Evolutionary conservation across 352 stramenopile genomes (phyloP).

Genomic region (Phytopythium aichiense): DNA sequence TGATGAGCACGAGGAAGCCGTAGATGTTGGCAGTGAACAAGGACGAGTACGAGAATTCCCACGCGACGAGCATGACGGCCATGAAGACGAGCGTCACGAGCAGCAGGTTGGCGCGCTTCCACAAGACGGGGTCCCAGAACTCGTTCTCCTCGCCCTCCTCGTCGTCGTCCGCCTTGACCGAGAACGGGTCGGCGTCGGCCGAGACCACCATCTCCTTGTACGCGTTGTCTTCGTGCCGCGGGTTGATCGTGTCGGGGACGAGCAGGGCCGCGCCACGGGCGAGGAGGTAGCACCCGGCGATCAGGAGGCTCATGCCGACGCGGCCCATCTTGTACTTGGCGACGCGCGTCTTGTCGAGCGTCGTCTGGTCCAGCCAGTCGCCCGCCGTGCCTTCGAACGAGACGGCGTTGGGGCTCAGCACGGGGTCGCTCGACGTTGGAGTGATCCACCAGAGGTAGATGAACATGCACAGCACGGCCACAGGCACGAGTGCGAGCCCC

Average conservation of each 20-base stretch:
- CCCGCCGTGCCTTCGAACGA: conserved; percentile 86
- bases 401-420: conserved; percentile 41
- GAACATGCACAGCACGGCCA: conserved; percentile 44
- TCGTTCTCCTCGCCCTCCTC: conserved; percentile 61
- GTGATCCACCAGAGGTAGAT: conserved; percentile 85
- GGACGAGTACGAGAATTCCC: conserved; percentile 96
- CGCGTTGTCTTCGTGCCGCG: conserved; percentile 71
- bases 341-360: conserved; percentile 71
- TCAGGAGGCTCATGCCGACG: conserved; percentile 79
- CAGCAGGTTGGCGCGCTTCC: conserved; percentile 93
- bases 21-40: conserved; percentile 92
- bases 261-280: conserved; percentile 61
- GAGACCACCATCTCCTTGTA: conserved; percentile 58
- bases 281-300: conserved; percentile 81
- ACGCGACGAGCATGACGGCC: conserved; percentile 88
- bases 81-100: conserved; percentile 82
- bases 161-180: conserved; percentile 46
- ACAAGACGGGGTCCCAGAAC: conserved; percentile 76
- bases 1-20: conserved; percentile 88
- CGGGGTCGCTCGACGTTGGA: conserved; percentile 40
- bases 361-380: conserved; percentile 88
- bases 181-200: conserved; percentile 10
- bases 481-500: conserved; percentile 54
- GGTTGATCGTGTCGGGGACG: conserved; percentile 81
- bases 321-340: conserved; percentile 83